phyloP scores from a whole-genome alignment of 345 rosid genomes.

The Eucalyptus marginata region DNA sequence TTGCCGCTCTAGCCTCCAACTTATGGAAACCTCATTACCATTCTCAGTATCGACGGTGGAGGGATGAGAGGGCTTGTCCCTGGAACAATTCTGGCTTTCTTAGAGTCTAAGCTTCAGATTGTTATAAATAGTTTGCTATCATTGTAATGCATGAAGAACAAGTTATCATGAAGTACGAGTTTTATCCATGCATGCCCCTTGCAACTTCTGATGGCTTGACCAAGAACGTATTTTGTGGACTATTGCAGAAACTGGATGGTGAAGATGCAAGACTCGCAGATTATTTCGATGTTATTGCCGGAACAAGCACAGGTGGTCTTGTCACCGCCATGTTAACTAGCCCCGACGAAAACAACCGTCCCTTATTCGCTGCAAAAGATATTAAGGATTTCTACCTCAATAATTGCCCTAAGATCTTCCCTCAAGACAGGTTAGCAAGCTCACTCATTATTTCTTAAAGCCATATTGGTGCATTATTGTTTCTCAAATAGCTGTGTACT shows the following conservation, averaged over 20 bases:
- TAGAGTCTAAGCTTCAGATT: constrained; percentile 22
- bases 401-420: constrained; percentile 11
- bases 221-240: not conserved
- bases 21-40: not conserved
- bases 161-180: not conserved
- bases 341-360: constrained; percentile 10
- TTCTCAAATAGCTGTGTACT: not conserved
- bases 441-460: not conserved
- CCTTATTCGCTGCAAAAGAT: constrained; percentile 23
- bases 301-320: constrained; percentile 25
- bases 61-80: constrained; percentile 29
- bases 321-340: constrained; percentile 20
- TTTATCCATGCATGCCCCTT: not conserved
- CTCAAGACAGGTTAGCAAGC: not conserved
- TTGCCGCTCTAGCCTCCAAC: constrained; percentile 1
- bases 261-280: constrained; percentile 15
- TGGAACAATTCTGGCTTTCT: constrained; percentile 7
- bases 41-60: constrained; percentile 38
- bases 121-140: not conserved
- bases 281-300: constrained; percentile 13
- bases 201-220: not conserved
- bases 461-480: not conserved
- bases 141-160: not conserved
- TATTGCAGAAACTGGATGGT: constrained; percentile 19
- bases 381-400: constrained; percentile 6